Base-by-base conservation (phyloP, 2,329 filamentous ascomycete species). In the Verticillium tricorpus region DNA sequence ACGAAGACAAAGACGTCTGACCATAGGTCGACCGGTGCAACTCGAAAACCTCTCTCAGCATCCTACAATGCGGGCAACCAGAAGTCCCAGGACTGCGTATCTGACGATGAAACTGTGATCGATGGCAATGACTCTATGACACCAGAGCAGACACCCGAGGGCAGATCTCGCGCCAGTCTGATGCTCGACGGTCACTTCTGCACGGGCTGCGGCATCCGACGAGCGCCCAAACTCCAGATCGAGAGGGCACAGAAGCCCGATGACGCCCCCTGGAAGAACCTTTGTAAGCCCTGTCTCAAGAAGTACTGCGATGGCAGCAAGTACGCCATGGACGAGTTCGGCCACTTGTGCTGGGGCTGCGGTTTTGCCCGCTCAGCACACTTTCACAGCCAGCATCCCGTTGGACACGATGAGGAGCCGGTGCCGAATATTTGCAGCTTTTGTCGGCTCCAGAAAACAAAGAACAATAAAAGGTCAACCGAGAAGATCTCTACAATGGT, bases 341-440 rank as follows among this genome's bases (percentile, higher is more conserved):
- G 59, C 5, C 60, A 66, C 52, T 59, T 76, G 25, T 79, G 77
- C 61, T 73, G 72, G 2, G 68, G 68, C 32, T 79, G 77, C 34
- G 76, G 76, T 15, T 67, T 67, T 25, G 61, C 71, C 25, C 72
- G 77, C 31, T 78, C 76, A 2, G 56, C 60, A 7, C 63, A 62
- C 2, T 78, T 76, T 58, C 76, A 78, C 45, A 60, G 66, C 5
- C 71, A 70, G 22, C 71, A 76, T 60, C 74, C 76, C 5, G 59
- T 74, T 5, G 22, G 59, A 11, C 45, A 56, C 6, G 65, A 61
- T 2, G 63, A 66, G 32, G 70, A 66, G 14, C 65, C 67, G 4
- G 65, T 72, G 25, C 63, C 71, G 52, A 78, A 76, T 56, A 71
- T 76, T 37, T 78, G 76, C 57, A 66, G 69, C 45, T 63, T 65